These are phyloP conservation scores for Boletus rufocinnamomeus DNA, from an alignment of 768 basidiomycete genomes.

Conservation along the genomic window DNA sequence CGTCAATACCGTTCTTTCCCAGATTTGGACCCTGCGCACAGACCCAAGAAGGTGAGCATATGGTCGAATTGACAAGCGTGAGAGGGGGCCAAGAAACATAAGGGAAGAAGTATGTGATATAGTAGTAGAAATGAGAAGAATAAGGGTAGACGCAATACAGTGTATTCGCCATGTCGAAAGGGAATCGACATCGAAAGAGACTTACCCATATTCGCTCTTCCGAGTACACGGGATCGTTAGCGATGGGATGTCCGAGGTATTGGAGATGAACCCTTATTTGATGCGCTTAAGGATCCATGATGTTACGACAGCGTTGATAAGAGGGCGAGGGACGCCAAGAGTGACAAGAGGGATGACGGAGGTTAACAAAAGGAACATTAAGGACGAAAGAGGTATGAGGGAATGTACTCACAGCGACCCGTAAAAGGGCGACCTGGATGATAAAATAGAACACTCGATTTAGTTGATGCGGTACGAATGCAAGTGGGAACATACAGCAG, in stretches of 20 bases:
- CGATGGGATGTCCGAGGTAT: constrained; percentile 89
- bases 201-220: constrained; percentile 74
- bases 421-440: constrained; percentile 79
- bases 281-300: constrained; percentile 60
- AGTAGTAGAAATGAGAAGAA: neutral
- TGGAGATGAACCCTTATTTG: constrained; percentile 98
- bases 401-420: constrained; percentile 74
- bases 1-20: constrained; percentile 82
- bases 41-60: constrained; percentile 5
- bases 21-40: constrained; percentile 59
- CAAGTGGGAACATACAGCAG: constrained; percentile 54
- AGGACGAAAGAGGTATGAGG: neutral
- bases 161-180: neutral
- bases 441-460: constrained; percentile 6
- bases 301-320: constrained; percentile 10
- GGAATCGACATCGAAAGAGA: constrained; percentile 2
- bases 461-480: neutral
- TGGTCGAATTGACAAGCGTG: neutral
- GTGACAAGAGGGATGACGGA: neutral
- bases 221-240: constrained; percentile 94
- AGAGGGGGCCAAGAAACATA: neutral
- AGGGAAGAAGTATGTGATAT: neutral
- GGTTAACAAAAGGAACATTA: neutral
- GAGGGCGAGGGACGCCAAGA: neutral
- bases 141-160: neutral